Evolutionary conservation across 176 grass and related monocot genomes (phyloP).

Genomic region (Carex kokanica): DNA sequence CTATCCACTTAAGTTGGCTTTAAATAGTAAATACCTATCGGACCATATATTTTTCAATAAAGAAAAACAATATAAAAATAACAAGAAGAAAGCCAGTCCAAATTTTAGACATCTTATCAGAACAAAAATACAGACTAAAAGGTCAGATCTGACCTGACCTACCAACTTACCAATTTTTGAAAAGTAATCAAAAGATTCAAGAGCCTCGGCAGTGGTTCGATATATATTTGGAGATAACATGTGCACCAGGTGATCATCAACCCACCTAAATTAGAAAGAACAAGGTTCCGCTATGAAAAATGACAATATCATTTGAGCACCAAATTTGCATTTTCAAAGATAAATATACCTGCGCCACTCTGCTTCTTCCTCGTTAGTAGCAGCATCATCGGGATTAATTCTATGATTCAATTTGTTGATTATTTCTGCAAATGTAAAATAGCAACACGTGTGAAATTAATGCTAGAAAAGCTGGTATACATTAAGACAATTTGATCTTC

Average conservation of each 20-base stretch:
- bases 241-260: conserved; percentile 90
- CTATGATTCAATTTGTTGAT: conserved; percentile 58
- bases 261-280: conserved; percentile 60
- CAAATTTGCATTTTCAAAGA: conserved; percentile 9
- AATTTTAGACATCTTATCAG: background rate
- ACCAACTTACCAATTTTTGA: conserved; percentile 64
- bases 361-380: conserved; percentile 54
- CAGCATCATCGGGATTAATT: conserved; percentile 41
- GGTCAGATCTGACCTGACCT: background rate
- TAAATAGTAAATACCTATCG: background rate
- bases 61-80: background rate
- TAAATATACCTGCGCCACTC: conserved; percentile 77
- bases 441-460: background rate
- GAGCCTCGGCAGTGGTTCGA: conserved; percentile 69
- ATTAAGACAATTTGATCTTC: background rate
- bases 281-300: background rate
- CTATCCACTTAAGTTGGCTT: background rate
- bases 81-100: background rate
- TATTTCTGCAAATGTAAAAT: conserved; percentile 58
- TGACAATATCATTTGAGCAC: background rate
- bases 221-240: conserved; percentile 96
- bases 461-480: background rate
- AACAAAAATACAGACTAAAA: background rate
- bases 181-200: conserved; percentile 99
- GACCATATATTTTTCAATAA: background rate